These are phyloP conservation scores for Luffa acutangula DNA, from an alignment of 306 rosid genomes.

Conservation along the genomic window DNA sequence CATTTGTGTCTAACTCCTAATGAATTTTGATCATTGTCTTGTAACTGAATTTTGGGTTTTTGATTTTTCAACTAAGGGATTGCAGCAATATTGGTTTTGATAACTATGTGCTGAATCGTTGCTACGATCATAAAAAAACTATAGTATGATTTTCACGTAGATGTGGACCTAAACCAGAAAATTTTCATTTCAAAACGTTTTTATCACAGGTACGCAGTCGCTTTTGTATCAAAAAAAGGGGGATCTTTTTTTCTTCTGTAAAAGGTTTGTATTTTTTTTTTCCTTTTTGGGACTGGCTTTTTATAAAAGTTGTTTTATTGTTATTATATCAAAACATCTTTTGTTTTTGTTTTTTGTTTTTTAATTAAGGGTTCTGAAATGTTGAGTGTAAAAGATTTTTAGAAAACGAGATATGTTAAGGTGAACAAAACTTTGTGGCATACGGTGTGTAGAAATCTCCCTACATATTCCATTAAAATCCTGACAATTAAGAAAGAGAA, in stretches of 20 bases:
- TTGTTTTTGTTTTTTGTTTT: too few relatives aligned
- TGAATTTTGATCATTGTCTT: too few relatives aligned
- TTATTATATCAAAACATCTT: background rate
- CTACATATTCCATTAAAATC: too few relatives aligned
- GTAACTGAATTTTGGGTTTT: background rate
- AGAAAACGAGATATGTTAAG: too few relatives aligned
- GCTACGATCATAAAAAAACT: background rate
- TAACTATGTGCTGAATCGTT: background rate
- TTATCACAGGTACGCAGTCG: background rate
- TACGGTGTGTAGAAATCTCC: too few relatives aligned
- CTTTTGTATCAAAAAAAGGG: background rate
- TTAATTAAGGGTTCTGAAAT: background rate
- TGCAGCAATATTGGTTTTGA: background rate
- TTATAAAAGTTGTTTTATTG: background rate
- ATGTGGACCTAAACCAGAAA: background rate
- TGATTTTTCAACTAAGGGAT: background rate
- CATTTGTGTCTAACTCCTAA: background rate
- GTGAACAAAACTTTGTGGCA: too few relatives aligned
- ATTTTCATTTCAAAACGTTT: background rate
- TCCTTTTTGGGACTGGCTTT: background rate
- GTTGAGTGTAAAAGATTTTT: background rate
- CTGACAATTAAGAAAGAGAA: too few relatives aligned
- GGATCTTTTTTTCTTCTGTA: background rate
- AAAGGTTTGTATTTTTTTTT: background rate
- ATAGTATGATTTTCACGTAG: background rate